A percentile compares a stretch with the other conserved stretches of the same genome.
These are phyloP conservation scores for Chondrostereum purpureum DNA, from an alignment of 1,284 basidiomycete genomes.

Conservation along the genomic window DNA sequence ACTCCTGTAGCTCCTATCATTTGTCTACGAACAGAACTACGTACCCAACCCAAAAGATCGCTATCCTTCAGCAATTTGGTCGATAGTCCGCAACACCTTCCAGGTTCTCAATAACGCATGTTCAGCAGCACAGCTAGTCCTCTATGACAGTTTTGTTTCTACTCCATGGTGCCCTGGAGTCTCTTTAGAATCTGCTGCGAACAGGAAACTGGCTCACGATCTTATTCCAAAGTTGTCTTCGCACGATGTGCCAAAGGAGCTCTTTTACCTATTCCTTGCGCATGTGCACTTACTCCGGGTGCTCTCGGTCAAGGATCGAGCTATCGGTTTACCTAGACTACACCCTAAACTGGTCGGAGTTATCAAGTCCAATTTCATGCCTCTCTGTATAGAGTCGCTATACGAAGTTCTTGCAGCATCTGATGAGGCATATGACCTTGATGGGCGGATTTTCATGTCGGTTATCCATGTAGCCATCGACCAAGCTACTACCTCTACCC, in stretches of 20 bases:
- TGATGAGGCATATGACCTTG: conserved; percentile 36
- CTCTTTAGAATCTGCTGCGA: no score
- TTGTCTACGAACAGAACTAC: conserved; percentile 37
- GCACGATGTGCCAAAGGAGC: background rate
- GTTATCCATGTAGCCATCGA: no score
- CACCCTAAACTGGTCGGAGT: background rate
- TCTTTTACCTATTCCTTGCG: background rate
- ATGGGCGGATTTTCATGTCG: conserved; percentile 43
- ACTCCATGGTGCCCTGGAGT: no score
- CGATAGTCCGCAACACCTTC: no score
- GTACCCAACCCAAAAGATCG: no score
- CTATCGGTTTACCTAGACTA: background rate
- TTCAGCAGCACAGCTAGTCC: no score
- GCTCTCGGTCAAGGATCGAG: background rate
- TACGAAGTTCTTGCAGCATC: conserved; percentile 24
- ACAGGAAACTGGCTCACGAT: no score
- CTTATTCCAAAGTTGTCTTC: no score
- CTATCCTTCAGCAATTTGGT: no score
- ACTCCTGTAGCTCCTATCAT: conserved; percentile 36
- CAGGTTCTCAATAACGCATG: no score
- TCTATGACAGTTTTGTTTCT: no score
- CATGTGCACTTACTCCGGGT: background rate
- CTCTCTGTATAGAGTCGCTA: conserved; percentile 25
- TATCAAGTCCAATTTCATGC: conserved; percentile 2
- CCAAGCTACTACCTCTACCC: no score